Conservation (phyloP, 495 filamentous ascomycete genomes). For the Penicillium macrosclerotiorum region DNA sequence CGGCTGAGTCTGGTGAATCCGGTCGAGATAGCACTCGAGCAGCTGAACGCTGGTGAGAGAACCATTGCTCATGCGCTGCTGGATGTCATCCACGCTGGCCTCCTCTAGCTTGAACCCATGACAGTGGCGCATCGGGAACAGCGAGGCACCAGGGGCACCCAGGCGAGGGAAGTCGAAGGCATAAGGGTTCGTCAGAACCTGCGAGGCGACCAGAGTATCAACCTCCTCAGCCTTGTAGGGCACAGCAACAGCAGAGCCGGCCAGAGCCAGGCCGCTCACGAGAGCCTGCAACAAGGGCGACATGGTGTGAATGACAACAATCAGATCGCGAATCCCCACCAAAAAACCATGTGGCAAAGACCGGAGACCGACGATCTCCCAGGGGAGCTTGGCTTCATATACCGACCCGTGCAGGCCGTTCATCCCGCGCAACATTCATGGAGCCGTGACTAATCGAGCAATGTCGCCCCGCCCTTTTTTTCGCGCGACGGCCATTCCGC, state of each 20-base stretch:
- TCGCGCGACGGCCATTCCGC: no score
- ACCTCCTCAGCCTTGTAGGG: not conserved
- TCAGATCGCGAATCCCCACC: constrained; percentile 13
- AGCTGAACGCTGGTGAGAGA: constrained; percentile 49
- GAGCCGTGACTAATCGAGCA: constrained; percentile 10
- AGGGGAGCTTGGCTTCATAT: constrained; percentile 10
- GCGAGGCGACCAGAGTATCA: constrained; percentile 29
- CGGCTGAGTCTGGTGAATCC: constrained; percentile 52
- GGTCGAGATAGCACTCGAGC: constrained; percentile 50
- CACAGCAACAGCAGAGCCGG: constrained; percentile 17
- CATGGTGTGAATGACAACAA: constrained; percentile 10
- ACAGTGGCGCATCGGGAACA: constrained; percentile 62
- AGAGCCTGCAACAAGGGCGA: constrained; percentile 17
- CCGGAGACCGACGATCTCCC: constrained; percentile 15
- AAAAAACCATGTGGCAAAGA: constrained; percentile 21
- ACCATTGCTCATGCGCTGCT: constrained; percentile 38
- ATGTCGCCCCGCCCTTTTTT: constrained; percentile 4
- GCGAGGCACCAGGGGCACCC: constrained; percentile 25
- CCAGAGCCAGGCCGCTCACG: constrained; percentile 22
- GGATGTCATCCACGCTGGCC: constrained; percentile 56
- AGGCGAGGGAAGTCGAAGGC: constrained; percentile 43
- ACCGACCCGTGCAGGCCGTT: not conserved
- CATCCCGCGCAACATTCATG: not conserved
- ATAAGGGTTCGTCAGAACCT: constrained; percentile 34
- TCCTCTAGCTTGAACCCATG: constrained; percentile 62